Conservation (phyloP, 768 basidiomycete species). For the Pisolithus albus region DNA sequence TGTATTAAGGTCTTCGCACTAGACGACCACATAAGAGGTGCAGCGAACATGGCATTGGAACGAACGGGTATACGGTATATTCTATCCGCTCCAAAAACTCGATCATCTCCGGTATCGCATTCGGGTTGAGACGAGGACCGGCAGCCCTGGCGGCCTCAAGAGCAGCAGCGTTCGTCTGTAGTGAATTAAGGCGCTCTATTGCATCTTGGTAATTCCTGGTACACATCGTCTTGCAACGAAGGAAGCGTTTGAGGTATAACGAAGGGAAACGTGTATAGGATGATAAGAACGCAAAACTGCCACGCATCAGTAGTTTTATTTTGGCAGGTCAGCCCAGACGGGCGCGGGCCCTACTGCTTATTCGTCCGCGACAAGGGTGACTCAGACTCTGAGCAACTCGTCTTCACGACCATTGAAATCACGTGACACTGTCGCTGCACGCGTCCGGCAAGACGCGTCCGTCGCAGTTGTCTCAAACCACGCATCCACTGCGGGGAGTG, state of each 20-base stretch:
- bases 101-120: slow-evolving; percentile 81
- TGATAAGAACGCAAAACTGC: slow-evolving; percentile 5
- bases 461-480: background rate
- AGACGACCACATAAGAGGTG: slow-evolving; percentile 10
- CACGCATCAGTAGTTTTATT: slow-evolving; percentile 5
- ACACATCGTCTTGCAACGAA: slow-evolving; percentile 43
- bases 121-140: slow-evolving; percentile 49
- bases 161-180: slow-evolving; percentile 92
- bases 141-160: slow-evolving; percentile 77
- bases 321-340: background rate
- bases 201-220: slow-evolving; percentile 60
- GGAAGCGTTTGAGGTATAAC: slow-evolving; percentile 1
- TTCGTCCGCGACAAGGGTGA: background rate
- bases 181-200: slow-evolving; percentile 62
- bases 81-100: slow-evolving; percentile 86
- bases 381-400: background rate
- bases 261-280: slow-evolving; percentile 4
- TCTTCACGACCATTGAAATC: background rate
- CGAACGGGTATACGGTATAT: slow-evolving; percentile 60
- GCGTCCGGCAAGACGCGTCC: background rate
- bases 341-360: too few relatives aligned
- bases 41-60: background rate
- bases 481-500: background rate
- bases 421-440: background rate
- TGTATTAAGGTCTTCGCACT: slow-evolving; percentile 79